phyloP scores from a whole-genome alignment of 805 yeast genomes.

The Saturnispora zaruensis region DNA sequence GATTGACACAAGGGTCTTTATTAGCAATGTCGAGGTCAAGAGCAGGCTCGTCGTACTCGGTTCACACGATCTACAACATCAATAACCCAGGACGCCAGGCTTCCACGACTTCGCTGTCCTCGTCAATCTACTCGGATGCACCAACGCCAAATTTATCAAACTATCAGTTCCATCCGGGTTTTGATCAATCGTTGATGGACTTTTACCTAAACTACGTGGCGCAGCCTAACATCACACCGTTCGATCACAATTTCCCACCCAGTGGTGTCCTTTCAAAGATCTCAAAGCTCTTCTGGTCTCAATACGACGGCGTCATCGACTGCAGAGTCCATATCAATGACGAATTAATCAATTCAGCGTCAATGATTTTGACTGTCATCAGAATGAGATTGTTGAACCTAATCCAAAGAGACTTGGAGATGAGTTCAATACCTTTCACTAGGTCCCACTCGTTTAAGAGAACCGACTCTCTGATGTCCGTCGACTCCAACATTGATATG shows the following conservation, averaged over 20 bases:
- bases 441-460: conserved; percentile 18
- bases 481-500: conserved; percentile 8
- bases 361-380: conserved; percentile 23
- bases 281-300: conserved; percentile 40
- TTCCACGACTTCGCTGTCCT: conserved; percentile 20
- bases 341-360: conserved; percentile 23
- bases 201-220: conserved; percentile 41
- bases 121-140: conserved; percentile 14
- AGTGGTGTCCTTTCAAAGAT: conserved; percentile 55
- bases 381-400: conserved; percentile 28
- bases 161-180: conserved; percentile 29
- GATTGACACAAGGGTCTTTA: neutral
- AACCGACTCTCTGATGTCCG: conserved; percentile 21
- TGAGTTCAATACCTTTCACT: conserved; percentile 12
- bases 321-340: conserved; percentile 19
- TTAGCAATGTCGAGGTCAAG: conserved; percentile 8
- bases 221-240: conserved; percentile 61
- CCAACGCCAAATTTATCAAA: conserved; percentile 15
- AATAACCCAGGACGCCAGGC: conserved; percentile 4
- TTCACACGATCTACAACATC: conserved; percentile 7
- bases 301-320: conserved; percentile 20
- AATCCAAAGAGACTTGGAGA: conserved; percentile 17
- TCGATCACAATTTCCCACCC: conserved; percentile 57
- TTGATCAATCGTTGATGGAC: conserved; percentile 38
- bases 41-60: conserved; percentile 11